Conservation (phyloP, 2,329 filamentous ascomycete genomes). For the Shiraia sp. region DNA sequence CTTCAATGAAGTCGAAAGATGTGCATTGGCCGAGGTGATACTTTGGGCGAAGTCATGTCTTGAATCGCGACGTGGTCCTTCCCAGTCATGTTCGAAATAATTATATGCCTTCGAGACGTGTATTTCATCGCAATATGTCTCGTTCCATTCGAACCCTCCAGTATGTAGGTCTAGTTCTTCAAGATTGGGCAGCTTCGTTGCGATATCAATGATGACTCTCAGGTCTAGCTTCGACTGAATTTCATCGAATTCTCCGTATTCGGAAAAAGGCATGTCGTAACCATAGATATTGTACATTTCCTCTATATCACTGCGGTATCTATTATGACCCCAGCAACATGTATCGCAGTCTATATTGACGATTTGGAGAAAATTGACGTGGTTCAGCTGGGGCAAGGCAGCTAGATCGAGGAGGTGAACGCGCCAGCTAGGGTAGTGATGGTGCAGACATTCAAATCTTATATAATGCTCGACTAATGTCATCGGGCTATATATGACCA, state of each 20-base stretch:
- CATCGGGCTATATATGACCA: background rate
- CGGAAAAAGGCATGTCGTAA: too few species aligned
- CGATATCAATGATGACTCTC: background rate
- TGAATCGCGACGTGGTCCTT: slow-evolving; percentile 15
- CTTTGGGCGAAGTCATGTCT: slow-evolving; percentile 17
- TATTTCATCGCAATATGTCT: background rate
- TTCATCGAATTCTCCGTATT: too few species aligned
- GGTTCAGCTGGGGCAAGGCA: background rate
- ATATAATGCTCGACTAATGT: background rate
- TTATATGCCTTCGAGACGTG: too few species aligned
- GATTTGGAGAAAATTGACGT: background rate
- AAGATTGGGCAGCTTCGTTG: background rate
- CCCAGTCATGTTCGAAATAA: slow-evolving; percentile 7
- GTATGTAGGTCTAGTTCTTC: background rate
- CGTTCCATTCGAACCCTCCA: background rate
- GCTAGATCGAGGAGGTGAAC: slow-evolving; percentile 9
- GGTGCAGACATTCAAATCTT: background rate
- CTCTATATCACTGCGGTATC: too few species aligned
- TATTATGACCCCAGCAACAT: too few species aligned
- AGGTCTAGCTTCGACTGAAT: background rate
- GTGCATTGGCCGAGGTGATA: background rate
- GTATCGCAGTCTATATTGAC: too few species aligned
- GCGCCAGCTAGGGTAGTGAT: slow-evolving; percentile 9
- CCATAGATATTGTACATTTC: too few species aligned
- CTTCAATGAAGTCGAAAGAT: background rate